Base-by-base conservation (phyloP, 2,329 filamentous ascomycete genomes). In the Falciphora oryzae region DNA sequence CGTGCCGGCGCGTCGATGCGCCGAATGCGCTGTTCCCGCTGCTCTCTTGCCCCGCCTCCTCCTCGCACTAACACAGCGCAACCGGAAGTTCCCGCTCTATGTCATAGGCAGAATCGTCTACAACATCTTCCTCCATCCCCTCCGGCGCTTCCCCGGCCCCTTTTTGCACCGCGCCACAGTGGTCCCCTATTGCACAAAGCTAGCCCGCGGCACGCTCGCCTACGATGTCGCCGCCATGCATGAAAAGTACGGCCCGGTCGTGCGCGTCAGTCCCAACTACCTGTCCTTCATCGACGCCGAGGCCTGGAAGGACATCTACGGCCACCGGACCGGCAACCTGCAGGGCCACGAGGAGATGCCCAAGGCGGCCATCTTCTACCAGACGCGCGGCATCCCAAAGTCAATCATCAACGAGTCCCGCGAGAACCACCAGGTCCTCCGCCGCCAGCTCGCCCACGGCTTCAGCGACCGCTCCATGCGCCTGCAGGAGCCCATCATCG, bases 231-330 rank as follows among this genome's bases (percentile, higher is more conserved):
- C 67, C 8, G 53, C 59, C 25, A 59, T 66, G 44, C 67, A 68
- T 57, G 22, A 63, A 6, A 38, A 73, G 61, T 77, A 77, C 63
- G 79, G 79, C 10, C 69, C 71, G 2, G 72, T 81, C 1, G 75
- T 82, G 18, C 77, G 80, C 8, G 67, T 78, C 32, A 73, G 73
- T 3, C 79, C 80, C 0, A 72, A 77, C 59, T 75, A 80, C 65
- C 70, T 82, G 22, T 75, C 77, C 1, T 81, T 78, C 69, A 73
- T 71, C 62, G 64, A 67, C 28, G 68, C 71, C 1, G 65, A 71
- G 3, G 66, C 67, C 14, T 79, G 75, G 73, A 73, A 75, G 66
- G 75, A 79, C 58, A 77, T 80, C 57, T 77, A 77, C 65, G 73
- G 74, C 28, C 70, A 70, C 59, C 70, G 66, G 28, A 67, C 61